These are phyloP conservation scores for Sporormia fimetaria DNA, from an alignment of 495 filamentous ascomycete species.

Conservation along the genomic window DNA sequence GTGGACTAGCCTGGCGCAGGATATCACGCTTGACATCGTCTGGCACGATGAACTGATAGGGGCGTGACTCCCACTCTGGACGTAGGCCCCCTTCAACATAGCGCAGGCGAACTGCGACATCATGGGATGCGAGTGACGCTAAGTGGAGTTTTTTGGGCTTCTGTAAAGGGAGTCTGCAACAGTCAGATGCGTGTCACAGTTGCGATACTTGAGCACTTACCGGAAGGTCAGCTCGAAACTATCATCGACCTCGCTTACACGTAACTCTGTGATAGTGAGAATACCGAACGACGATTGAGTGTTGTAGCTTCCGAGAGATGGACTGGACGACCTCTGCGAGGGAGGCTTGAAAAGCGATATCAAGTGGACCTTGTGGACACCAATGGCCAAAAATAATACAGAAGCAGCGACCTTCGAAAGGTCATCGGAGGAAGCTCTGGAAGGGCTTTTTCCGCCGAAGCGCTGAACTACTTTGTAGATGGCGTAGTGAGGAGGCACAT, in stretches of 20 bases:
- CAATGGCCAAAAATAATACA: conserved; percentile 76
- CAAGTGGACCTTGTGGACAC: conserved; percentile 70
- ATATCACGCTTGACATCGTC: conserved; percentile 51
- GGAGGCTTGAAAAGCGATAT: conserved; percentile 56
- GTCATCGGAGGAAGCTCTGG: conserved; percentile 62
- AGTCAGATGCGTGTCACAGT: not conserved
- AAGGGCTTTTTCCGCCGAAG: conserved; percentile 44
- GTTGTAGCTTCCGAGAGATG: conserved; percentile 41
- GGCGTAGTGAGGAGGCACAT: conserved; percentile 56
- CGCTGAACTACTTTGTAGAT: conserved; percentile 80
- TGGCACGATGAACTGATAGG: conserved; percentile 53
- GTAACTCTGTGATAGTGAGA: conserved; percentile 58
- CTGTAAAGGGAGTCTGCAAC: conserved; percentile 52
- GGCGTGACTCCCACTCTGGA: conserved; percentile 68
- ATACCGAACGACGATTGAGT: conserved; percentile 54
- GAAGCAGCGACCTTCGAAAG: conserved; percentile 60
- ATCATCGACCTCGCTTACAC: conserved; percentile 64
- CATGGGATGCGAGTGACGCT: conserved; percentile 64
- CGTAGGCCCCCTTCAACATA: conserved; percentile 66
- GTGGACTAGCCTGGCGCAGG: conserved; percentile 45
- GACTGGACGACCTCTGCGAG: conserved; percentile 43
- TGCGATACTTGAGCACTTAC: conserved; percentile 33
- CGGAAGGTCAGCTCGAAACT: conserved; percentile 77
- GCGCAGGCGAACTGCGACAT: conserved; percentile 64
- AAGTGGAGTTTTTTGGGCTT: conserved; percentile 55